Conservation (phyloP, 1,284 basidiomycete genomes). For the Cutaneotrichosporon sp. region DNA sequence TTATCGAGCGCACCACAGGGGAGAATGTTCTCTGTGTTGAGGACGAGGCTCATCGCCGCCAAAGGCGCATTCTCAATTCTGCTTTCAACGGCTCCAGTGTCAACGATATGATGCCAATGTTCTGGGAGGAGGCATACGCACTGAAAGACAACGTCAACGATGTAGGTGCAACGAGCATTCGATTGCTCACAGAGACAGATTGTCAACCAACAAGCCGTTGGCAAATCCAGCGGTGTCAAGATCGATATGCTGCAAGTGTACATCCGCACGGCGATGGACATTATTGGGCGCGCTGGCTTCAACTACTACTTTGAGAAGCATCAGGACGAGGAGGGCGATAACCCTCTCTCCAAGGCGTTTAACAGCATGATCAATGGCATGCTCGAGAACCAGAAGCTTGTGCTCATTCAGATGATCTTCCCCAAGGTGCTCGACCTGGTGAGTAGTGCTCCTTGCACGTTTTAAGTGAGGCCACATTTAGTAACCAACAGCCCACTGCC, state of each 20-base stretch:
- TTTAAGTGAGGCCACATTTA: too few species aligned
- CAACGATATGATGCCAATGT: slow-evolving; percentile 55
- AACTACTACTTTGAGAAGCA: slow-evolving; percentile 58
- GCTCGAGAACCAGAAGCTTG: slow-evolving; percentile 24
- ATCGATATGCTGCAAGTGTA: slow-evolving; percentile 62
- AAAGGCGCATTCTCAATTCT: slow-evolving; percentile 52
- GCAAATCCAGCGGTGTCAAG: slow-evolving; percentile 8
- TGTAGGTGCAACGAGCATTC: too few species aligned
- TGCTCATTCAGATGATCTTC: slow-evolving; percentile 16
- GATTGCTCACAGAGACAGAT: too few species aligned
- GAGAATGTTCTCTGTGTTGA: slow-evolving; percentile 46
- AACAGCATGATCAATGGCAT: slow-evolving; percentile 55
- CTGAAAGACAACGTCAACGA: slow-evolving; percentile 45
- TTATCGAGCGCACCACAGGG: slow-evolving; percentile 50
- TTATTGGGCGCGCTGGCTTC: slow-evolving; percentile 67
- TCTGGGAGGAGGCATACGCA: slow-evolving; percentile 59
- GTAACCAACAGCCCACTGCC: slow-evolving; percentile 6
- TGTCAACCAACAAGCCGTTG: too few species aligned
- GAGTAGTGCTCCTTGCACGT: neutral
- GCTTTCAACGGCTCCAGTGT: slow-evolving; percentile 46
- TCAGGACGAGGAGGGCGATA: slow-evolving; percentile 47
- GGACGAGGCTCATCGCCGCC: slow-evolving; percentile 54
- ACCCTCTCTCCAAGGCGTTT: slow-evolving; percentile 57
- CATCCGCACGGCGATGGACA: slow-evolving; percentile 61
- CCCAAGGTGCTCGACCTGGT: slow-evolving; percentile 8